Evolutionary conservation across 208 protist species (phyloP).

Genomic region (Acanthamoeba lenticulata): DNA sequence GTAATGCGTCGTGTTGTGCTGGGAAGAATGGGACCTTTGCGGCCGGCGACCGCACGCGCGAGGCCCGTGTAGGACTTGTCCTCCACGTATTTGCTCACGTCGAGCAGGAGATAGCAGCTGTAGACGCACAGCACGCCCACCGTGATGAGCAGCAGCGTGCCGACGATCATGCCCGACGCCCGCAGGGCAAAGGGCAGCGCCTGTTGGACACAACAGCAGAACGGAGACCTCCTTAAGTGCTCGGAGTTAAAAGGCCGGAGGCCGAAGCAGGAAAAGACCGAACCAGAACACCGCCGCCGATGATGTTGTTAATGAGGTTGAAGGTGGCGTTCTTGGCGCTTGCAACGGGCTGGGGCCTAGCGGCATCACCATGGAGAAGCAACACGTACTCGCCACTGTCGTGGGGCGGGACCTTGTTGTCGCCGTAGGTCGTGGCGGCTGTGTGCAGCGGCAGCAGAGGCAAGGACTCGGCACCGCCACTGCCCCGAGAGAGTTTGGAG

Average conservation of each 20-base stretch:
- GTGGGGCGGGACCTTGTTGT: not conserved
- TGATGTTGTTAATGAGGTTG: constrained; percentile 56
- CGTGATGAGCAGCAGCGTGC: constrained; percentile 2
- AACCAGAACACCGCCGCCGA: constrained; percentile 33
- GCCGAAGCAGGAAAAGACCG: not conserved
- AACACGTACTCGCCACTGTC: constrained; percentile 44
- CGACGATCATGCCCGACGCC: not conserved
- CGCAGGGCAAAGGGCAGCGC: constrained; percentile 36
- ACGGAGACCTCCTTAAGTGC: too few relatives aligned
- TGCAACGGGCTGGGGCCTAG: not conserved
- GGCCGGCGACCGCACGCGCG: not conserved
- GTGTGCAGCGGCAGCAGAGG: too few relatives aligned
- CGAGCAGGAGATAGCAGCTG: constrained; percentile 9
- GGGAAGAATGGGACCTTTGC: too few relatives aligned
- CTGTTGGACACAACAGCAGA: not conserved
- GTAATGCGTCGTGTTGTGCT: too few relatives aligned
- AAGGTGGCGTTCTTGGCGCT: not conserved
- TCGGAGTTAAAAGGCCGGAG: not conserved
- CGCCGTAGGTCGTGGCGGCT: too few relatives aligned
- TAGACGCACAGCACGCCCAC: not conserved
- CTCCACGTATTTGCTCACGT: not conserved
- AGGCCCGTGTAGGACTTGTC: constrained; percentile 7
- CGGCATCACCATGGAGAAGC: not conserved
- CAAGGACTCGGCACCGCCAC: too few relatives aligned
- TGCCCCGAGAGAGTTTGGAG: too few relatives aligned